Evolutionary conservation across 2,329 filamentous ascomycete genomes (phyloP).

Genomic region (Phoma sp.): DNA sequence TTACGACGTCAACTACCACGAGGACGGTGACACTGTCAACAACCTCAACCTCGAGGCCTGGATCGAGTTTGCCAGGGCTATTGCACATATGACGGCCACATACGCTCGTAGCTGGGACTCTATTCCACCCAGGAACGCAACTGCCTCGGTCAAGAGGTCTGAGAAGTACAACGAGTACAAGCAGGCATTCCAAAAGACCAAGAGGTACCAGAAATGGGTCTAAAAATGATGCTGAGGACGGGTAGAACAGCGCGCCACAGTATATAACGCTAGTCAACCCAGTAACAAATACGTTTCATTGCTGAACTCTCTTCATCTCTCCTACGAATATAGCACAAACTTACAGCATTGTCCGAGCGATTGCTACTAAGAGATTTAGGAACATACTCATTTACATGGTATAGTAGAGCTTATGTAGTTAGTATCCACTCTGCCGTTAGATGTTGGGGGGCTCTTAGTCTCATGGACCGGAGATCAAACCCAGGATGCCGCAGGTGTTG

Average conservation of each 20-base stretch:
- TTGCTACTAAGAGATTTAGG: too few species aligned
- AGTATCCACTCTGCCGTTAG: too few species aligned
- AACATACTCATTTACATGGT: too few species aligned
- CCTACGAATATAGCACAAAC: too few species aligned
- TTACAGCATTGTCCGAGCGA: too few species aligned
- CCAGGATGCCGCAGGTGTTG: too few species aligned
- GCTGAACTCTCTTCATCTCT: not conserved
- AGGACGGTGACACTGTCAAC: constrained; percentile 58
- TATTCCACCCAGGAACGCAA: constrained; percentile 37
- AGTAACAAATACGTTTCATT: too few species aligned
- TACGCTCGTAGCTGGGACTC: constrained; percentile 45
- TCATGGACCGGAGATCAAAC: too few species aligned
- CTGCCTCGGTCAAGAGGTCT: constrained; percentile 28
- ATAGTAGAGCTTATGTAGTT: too few species aligned
- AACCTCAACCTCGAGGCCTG: constrained; percentile 64
- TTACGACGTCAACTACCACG: constrained; percentile 66
- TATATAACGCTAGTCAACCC: not conserved
- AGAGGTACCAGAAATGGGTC: constrained; percentile 33
- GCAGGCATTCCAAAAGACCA: constrained; percentile 28
- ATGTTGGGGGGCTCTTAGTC: too few species aligned
- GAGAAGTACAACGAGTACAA: constrained; percentile 29
- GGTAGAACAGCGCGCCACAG: not conserved
- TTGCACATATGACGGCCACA: constrained; percentile 60
- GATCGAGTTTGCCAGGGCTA: constrained; percentile 63
- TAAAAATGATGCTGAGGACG: constrained; percentile 1